Evolutionary conservation across 2,329 filamentous ascomycete species (phyloP), one percentile per base, ranked within the genome.

Genomic region (Hymenoscyphus fructigenus): DNA sequence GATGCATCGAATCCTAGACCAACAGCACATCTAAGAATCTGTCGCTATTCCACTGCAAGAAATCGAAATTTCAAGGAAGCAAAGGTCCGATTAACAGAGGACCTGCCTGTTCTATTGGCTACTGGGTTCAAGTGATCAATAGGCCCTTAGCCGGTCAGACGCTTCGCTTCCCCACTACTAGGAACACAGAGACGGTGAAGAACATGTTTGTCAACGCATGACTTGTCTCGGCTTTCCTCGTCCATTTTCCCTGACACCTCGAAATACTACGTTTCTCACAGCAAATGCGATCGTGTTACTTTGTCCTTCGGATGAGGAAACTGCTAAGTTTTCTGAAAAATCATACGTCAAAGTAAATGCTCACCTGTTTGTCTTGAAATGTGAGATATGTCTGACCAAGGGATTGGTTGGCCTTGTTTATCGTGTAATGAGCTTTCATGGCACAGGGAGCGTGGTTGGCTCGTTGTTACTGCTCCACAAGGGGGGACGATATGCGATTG

Each of bases 51-150:
- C 41, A 26, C 44, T 50, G n/a, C 44, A 26, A 50, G 44, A 12
- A 2, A 44, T 44, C 41, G 12, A 12, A 50, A 26, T 26, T 23
- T 50, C 44, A 50, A 23, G 44, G 44, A 20, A 50, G n/a, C n/a
- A 23, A 50, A 50, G 44, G 44, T 26, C 44, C 44, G 44, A 50
- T 50, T 50, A n/a, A 50, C 10, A 23, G 20, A 50, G 44, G 44
- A 50, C 44, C 20, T 47, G n/a, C 44, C 44, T 47, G n/a, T 47
- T 50, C 20, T 23, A 50, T 50, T 50, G 44, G 44, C 44, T 50
- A 15, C 20, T 50, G 44, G 41, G 44, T 50, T 50, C 20, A 23
- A 50, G 10, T 50, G 44, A 50, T 50, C 44, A 50, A 50, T 12
- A 50, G 44, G 44, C 26, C n/a, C 20, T 50, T 12, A 50, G 14